Conservation (phyloP, 2,329 filamentous ascomycete species). For the Penicillium vulpinum region DNA sequence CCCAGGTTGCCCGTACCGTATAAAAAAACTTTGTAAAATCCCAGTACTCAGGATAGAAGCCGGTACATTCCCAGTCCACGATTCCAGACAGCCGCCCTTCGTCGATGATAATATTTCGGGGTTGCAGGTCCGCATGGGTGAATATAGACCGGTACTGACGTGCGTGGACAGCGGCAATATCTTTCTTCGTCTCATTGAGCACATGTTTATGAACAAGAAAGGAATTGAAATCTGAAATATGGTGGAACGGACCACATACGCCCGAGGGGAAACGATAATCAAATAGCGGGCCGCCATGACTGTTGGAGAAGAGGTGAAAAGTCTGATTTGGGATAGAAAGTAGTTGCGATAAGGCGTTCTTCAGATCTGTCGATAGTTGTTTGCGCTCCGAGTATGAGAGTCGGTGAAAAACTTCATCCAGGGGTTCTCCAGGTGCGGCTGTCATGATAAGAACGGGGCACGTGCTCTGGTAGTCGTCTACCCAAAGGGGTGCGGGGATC, state of each 20-base stretch:
- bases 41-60: conserved; percentile 31
- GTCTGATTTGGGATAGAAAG: conserved; percentile 17
- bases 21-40: conserved; percentile 29
- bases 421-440: not conserved
- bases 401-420: conserved; percentile 12
- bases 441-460: not conserved
- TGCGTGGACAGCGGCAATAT: not conserved
- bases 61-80: conserved; percentile 35
- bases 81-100: conserved; percentile 23
- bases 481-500: conserved; percentile 8
- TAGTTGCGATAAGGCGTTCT: conserved; percentile 8
- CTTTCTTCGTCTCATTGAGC: conserved; percentile 2
- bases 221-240: conserved; percentile 17
- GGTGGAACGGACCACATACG: conserved; percentile 15
- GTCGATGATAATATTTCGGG: conserved; percentile 23
- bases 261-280: conserved; percentile 18
- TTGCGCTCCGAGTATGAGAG: conserved; percentile 19
- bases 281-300: conserved; percentile 11
- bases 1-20: not conserved
- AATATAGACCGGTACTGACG: conserved; percentile 18
- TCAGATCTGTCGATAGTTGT: conserved; percentile 17
- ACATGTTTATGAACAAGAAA: conserved; percentile 6
- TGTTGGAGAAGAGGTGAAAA: conserved; percentile 9
- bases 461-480: conserved; percentile 8
- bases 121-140: conserved; percentile 25